Conservation (phyloP, 305 asterid species). For the Fraxinus latifolia region DNA sequence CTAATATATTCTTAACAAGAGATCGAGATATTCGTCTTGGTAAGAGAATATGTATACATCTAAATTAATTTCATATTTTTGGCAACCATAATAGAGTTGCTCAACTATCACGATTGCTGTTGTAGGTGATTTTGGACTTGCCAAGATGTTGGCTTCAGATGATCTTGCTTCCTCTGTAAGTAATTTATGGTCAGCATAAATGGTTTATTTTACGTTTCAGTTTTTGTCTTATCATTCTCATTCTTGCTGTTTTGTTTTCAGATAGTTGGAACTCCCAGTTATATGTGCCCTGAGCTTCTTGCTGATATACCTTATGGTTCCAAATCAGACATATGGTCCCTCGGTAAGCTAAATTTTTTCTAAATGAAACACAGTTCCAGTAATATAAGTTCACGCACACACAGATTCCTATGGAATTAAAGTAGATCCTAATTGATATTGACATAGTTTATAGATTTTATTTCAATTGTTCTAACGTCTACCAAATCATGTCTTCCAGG, state of each 20-base stretch:
- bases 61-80: slow-evolving; percentile 2
- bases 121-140: slow-evolving; percentile 95
- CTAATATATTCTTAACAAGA: slow-evolving; percentile 84
- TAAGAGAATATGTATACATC: slow-evolving; percentile 34
- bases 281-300: slow-evolving; percentile 98
- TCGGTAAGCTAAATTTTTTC: slow-evolving; percentile 50
- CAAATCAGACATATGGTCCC: slow-evolving; percentile 92
- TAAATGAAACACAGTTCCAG: neutral
- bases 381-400: slow-evolving; percentile 10
- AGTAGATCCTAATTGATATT: slow-evolving; percentile 8
- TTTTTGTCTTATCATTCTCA: slow-evolving; percentile 15
- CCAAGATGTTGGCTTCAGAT: slow-evolving; percentile 80
- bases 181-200: slow-evolving; percentile 19
- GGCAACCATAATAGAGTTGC: slow-evolving; percentile 23
- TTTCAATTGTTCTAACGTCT: slow-evolving; percentile 19
- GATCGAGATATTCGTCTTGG: slow-evolving; percentile 92
- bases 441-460: neutral
- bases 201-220: neutral
- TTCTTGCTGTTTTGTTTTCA: slow-evolving; percentile 30
- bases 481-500: slow-evolving; percentile 45
- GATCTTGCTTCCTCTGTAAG: slow-evolving; percentile 90
- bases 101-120: slow-evolving; percentile 23
- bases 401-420: neutral
- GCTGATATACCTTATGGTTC: slow-evolving; percentile 96
- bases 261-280: slow-evolving; percentile 98